Evolutionary conservation across 805 yeast genomes (phyloP).

Genomic region (Cyberlindnera galapagoensis): DNA sequence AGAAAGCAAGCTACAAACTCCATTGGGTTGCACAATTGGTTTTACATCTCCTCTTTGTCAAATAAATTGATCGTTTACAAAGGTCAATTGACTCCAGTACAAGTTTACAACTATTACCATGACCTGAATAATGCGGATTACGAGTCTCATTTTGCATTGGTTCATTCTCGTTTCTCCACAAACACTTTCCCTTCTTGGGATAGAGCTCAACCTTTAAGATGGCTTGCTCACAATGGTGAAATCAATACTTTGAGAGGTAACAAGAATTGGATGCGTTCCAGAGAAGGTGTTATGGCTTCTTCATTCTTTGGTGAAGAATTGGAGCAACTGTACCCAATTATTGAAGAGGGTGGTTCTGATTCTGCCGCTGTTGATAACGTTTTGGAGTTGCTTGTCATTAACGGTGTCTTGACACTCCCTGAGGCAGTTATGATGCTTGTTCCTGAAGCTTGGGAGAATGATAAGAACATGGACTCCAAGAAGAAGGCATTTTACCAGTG

Average conservation of each 20-base stretch:
- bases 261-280: slow-evolving; percentile 98
- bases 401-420: slow-evolving; percentile 87
- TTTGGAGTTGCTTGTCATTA: slow-evolving; percentile 81
- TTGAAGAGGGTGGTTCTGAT: slow-evolving; percentile 98
- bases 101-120: slow-evolving; percentile 90
- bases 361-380: slow-evolving; percentile 98
- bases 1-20: slow-evolving; percentile 87
- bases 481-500: slow-evolving; percentile 95
- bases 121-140: slow-evolving; percentile 88
- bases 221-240: slow-evolving; percentile 99
- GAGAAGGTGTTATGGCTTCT: slow-evolving; percentile 94
- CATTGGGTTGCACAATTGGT: slow-evolving; percentile 95
- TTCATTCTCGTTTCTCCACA: slow-evolving; percentile 95
- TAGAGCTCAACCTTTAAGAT: slow-evolving; percentile 95
- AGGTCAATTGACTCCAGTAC: slow-evolving; percentile 96
- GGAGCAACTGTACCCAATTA: slow-evolving; percentile 87
- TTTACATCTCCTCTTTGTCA: slow-evolving; percentile 89
- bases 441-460: slow-evolving; percentile 98
- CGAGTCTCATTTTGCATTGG: slow-evolving; percentile 92
- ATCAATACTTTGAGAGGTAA: slow-evolving; percentile 95
- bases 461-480: slow-evolving; percentile 78
- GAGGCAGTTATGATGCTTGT: slow-evolving; percentile 96
- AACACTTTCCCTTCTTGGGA: slow-evolving; percentile 99
- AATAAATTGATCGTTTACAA: slow-evolving; percentile 90
- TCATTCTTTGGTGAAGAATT: slow-evolving; percentile 84